Evolutionary conservation across 1,284 basidiomycete species (phyloP), one percentile per base, ranked within the genome.

Genomic region (Jaminaea rosea): DNA sequence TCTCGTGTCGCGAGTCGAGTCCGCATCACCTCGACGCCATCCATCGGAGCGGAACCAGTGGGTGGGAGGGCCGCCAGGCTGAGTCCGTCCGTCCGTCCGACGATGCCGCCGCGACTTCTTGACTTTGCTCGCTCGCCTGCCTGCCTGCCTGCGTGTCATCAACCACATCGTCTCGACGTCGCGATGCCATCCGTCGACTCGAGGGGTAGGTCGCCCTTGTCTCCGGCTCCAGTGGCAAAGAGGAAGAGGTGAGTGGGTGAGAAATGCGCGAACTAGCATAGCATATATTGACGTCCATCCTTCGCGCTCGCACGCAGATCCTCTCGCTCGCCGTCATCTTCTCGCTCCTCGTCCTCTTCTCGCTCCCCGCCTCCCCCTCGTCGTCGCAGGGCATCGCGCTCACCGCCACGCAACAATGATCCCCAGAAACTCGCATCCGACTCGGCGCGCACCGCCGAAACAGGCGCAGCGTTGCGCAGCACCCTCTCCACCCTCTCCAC

Each of bases 321-420:
- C 13, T 42, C 39, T 21, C 19, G 19, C 17, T 42, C 39, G 19
- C 19, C 13, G 3, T 42, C 39, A 10, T 36, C 34, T 24, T 42
- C 39, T 42, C 39, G 15, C 13, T 42, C 39, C 54, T 60, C 1
- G 53, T 52, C 26, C n/a, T 27, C 81, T 15, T 80, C 42, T 27
- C 50, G 75, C 39, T 42, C 39, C 39, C 15, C 13, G 39, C 19
- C 39, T 42, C 3, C 39, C 13, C 13, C 17, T 17, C 19, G 39
- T 36, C 34, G 10, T 4, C 34, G 34, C n/a, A 36, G 21, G 21
- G 34, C 34, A 36, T n/a, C n/a, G 34, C 34, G 34, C 3, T n/a
- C 4, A 10, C n/a, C n/a, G n/a, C n/a, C n/a, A n/a, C n/a, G 4
- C 34, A 42, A 11, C 23, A 24, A 42, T 3, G 39, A 17, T 17